Conservation (phyloP, 306 rosid genomes). For the Lithocarpus polystachyus region DNA sequence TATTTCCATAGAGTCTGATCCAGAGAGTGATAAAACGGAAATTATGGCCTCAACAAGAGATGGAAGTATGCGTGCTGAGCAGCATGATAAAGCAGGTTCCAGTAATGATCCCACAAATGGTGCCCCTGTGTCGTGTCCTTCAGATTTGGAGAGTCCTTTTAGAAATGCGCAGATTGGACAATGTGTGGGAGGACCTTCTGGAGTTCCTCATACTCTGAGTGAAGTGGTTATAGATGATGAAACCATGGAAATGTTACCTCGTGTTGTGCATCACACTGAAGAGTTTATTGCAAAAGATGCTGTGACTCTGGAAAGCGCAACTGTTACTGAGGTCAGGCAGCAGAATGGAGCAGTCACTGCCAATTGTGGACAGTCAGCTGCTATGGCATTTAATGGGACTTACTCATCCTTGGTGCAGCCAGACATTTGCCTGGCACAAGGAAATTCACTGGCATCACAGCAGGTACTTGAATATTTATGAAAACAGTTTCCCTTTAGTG, state of each 20-base stretch:
- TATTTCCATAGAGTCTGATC: slow-evolving; percentile 9
- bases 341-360: not conserved
- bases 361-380: slow-evolving; percentile 17
- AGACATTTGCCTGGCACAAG: not conserved
- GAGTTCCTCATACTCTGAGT: slow-evolving; percentile 19
- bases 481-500: slow-evolving; percentile 3
- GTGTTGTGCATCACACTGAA: slow-evolving; percentile 11
- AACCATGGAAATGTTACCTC: slow-evolving; percentile 8
- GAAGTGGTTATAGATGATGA: slow-evolving; percentile 13
- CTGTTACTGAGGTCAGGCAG: slow-evolving; percentile 18
- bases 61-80: slow-evolving; percentile 10
- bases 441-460: not conserved
- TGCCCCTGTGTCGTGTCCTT: slow-evolving; percentile 6
- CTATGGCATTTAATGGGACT: slow-evolving; percentile 15
- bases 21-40: slow-evolving; percentile 13
- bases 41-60: slow-evolving; percentile 4
- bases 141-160: slow-evolving; percentile 22
- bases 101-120: slow-evolving; percentile 3
- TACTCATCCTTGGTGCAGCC: slow-evolving; percentile 19
- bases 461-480: slow-evolving; percentile 29
- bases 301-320: slow-evolving; percentile 6
- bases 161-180: slow-evolving; percentile 8
- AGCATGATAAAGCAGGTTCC: not conserved
- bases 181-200: not conserved
- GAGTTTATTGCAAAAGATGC: slow-evolving; percentile 11